Evolutionary conservation across 2,329 filamentous ascomycete species (phyloP).

Genomic region (Incumbomyces delicatus): DNA sequence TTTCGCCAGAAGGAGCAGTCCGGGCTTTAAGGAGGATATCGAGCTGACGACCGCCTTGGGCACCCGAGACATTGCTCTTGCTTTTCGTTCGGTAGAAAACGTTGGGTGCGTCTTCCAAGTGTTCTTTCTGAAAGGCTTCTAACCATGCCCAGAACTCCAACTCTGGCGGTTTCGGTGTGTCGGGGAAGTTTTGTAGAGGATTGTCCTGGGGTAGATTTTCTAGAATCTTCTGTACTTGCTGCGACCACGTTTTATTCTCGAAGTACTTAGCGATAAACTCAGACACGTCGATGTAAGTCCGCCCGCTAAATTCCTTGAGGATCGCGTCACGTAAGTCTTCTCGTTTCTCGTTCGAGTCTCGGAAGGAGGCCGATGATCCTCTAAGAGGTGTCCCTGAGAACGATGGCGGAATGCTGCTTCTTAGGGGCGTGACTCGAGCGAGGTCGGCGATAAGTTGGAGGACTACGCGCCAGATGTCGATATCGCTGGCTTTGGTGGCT

Average conservation of each 20-base stretch:
- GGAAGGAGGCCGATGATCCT: background rate
- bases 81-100: background rate
- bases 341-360: constrained; percentile 1
- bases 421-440: constrained; percentile 10
- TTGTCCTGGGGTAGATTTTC: background rate
- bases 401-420: constrained; percentile 1
- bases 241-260: background rate
- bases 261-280: background rate
- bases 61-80: constrained; percentile 19
- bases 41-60: constrained; percentile 26
- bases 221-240: background rate
- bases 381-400: constrained; percentile 1
- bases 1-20: background rate
- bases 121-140: background rate
- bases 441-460: constrained; percentile 9
- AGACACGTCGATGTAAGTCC: background rate
- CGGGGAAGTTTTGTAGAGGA: background rate
- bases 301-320: background rate
- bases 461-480: constrained; percentile 14
- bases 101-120: background rate
- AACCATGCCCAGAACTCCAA: background rate
- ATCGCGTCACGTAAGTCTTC: background rate
- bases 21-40: constrained; percentile 21
- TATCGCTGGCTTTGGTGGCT: constrained; percentile 11
- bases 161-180: background rate